Conservation (phyloP, 2,329 filamentous ascomycete genomes). For the Talaromyces sp. region DNA sequence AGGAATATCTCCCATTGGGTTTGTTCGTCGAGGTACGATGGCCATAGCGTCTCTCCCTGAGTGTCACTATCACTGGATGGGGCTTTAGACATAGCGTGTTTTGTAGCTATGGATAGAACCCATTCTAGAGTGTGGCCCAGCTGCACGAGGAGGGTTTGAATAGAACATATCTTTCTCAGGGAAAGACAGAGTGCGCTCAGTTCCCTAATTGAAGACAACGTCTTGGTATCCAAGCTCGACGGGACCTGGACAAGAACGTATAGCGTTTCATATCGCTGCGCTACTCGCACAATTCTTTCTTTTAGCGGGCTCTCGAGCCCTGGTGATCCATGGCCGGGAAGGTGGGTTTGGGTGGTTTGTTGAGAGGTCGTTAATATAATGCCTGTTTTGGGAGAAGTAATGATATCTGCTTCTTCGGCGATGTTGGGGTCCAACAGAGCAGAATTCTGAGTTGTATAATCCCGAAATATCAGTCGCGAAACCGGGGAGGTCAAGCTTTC, state of each 20-base stretch:
- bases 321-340: conserved; percentile 51
- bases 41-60: not conserved
- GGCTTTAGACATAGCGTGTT: not conserved
- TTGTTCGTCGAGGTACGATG: conserved; percentile 49
- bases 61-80: conserved; percentile 4
- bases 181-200: conserved; percentile 2
- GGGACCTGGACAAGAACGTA: conserved; percentile 8
- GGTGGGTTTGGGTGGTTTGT: conserved; percentile 63
- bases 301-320: conserved; percentile 43
- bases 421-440: not conserved
- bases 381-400: conserved; percentile 63
- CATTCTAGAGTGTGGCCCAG: conserved; percentile 5
- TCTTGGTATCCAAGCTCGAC: not conserved
- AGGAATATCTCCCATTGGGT: conserved; percentile 65
- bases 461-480: conserved; percentile 20
- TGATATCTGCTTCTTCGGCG: conserved; percentile 55
- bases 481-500: conserved; percentile 12
- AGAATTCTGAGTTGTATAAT: conserved; percentile 13
- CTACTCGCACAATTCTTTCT: conserved; percentile 50
- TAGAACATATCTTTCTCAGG: not conserved
- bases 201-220: conserved; percentile 2
- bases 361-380: conserved; percentile 67
- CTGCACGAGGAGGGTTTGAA: conserved; percentile 4
- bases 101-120: conserved; percentile 7
- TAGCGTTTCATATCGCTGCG: conserved; percentile 18